Percentiles rank a stretch among this genome's conserved stretches.
phyloP scores from a whole-genome alignment of 768 basidiomycete genomes.

The Podaxis sp. region DNA sequence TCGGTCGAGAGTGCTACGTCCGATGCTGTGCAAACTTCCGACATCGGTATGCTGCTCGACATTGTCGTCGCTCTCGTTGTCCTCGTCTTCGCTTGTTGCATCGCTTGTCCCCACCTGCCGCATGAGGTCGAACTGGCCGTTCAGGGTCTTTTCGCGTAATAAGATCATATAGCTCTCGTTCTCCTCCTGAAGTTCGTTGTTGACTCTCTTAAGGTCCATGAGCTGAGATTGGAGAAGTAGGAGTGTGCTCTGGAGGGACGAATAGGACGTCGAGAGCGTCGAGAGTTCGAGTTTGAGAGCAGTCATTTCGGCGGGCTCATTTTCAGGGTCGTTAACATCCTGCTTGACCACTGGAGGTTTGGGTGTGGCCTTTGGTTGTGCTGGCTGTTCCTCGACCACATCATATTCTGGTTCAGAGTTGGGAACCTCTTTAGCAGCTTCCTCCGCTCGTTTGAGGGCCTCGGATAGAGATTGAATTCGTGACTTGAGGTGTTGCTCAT shows the following conservation, averaged over 20 bases:
- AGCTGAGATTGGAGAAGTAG: slow-evolving; percentile 84
- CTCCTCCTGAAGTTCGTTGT: slow-evolving; percentile 88
- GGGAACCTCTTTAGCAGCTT: slow-evolving; percentile 38
- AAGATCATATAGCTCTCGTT: slow-evolving; percentile 98
- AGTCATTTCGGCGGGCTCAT: slow-evolving; percentile 87
- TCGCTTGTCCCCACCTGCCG: slow-evolving; percentile 60
- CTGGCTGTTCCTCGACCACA: slow-evolving; percentile 23
- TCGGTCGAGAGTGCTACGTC: slow-evolving; percentile 59
- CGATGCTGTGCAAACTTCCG: slow-evolving; percentile 56
- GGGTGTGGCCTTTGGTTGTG: slow-evolving; percentile 18
- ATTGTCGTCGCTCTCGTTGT: slow-evolving; percentile 40
- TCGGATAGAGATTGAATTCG: slow-evolving; percentile 81
- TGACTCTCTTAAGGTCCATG: slow-evolving; percentile 84
- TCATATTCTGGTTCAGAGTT: slow-evolving; percentile 29
- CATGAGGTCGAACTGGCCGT: slow-evolving; percentile 80
- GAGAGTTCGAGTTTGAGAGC: slow-evolving; percentile 81
- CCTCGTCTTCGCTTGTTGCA: slow-evolving; percentile 36
- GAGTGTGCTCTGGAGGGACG: slow-evolving; percentile 80
- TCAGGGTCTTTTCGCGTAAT: slow-evolving; percentile 86
- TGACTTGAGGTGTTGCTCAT: slow-evolving; percentile 90
- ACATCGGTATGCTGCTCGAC: slow-evolving; percentile 46
- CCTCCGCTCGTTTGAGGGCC: slow-evolving; percentile 55
- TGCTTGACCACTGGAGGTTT: slow-evolving; percentile 22
- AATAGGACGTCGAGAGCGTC: slow-evolving; percentile 82
- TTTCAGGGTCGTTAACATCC: slow-evolving; percentile 61